phyloP scores from a whole-genome alignment of 192 early-diverging fungal genomes.

The Linnemannia schmuckeri region DNA sequence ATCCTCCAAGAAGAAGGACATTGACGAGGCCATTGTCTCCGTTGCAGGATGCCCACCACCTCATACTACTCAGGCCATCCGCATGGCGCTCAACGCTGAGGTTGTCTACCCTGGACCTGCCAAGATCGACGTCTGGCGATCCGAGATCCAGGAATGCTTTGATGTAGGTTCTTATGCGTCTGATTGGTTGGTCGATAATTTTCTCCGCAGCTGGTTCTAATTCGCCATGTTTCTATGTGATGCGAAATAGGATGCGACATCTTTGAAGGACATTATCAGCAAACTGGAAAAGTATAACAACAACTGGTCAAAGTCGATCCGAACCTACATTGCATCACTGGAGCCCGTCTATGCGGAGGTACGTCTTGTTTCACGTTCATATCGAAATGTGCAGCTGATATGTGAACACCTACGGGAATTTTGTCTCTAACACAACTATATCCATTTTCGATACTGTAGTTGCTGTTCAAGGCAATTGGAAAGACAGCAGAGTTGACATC shows the following conservation, averaged over 20 bases:
- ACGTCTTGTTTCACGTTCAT: neutral
- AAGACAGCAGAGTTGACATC: conserved; percentile 20
- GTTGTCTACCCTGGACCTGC: conserved; percentile 64
- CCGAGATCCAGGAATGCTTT: conserved; percentile 61
- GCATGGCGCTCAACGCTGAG: conserved; percentile 57
- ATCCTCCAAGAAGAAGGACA: conserved; percentile 55
- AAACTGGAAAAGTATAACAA: conserved; percentile 52
- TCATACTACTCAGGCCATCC: conserved; percentile 56
- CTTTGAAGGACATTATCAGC: conserved; percentile 39
- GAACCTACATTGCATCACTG: conserved; percentile 49
- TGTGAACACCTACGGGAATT: neutral
- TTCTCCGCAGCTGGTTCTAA: neutral
- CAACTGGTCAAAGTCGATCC: conserved; percentile 58
- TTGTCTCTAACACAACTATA: neutral
- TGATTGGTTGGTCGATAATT: neutral
- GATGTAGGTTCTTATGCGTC: conserved; percentile 35
- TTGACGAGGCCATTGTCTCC: conserved; percentile 47
- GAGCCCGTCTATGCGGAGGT: conserved; percentile 56
- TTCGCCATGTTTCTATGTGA: neutral
- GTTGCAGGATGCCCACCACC: conserved; percentile 64
- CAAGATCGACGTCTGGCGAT: conserved; percentile 62
- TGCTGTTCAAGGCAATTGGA: conserved; percentile 28
- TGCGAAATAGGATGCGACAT: conserved; percentile 29
- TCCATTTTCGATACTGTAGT: conserved; percentile 12
- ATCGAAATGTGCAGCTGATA: neutral